phyloP scores from a whole-genome alignment of 2,329 filamentous ascomycete genomes.

The Diaporthe ampelina region DNA sequence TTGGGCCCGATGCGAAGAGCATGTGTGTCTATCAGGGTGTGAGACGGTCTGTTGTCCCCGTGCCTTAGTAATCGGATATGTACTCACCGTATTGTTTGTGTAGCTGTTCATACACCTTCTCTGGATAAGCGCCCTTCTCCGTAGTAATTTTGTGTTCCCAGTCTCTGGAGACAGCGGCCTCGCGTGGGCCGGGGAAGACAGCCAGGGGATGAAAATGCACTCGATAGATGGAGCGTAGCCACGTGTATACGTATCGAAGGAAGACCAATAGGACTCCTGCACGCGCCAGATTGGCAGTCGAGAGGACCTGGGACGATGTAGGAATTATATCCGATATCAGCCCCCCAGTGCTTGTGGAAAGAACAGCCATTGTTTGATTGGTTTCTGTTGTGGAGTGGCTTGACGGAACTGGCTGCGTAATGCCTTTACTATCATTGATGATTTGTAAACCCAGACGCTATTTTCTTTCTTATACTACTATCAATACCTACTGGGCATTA shows the following conservation, averaged over 20 bases:
- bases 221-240: background rate
- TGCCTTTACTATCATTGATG: background rate
- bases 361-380: background rate
- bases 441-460: background rate
- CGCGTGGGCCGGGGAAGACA: background rate
- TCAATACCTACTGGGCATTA: too few species aligned
- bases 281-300: background rate
- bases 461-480: background rate
- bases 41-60: background rate
- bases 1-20: background rate
- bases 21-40: background rate
- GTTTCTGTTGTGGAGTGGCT: background rate
- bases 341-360: background rate
- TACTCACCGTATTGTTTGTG: background rate
- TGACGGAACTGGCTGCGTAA: background rate
- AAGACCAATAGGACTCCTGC: background rate
- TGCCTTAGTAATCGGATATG: accelerated
- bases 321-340: background rate
- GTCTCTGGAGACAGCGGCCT: background rate
- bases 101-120: background rate
- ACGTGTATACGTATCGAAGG: background rate
- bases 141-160: background rate
- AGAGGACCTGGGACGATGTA: background rate
- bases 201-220: slow-evolving; percentile 5
- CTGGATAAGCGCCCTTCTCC: background rate